Evolutionary conservation across 768 basidiomycete genomes (phyloP).

Genomic region (Amanita pseudoporphyria): DNA sequence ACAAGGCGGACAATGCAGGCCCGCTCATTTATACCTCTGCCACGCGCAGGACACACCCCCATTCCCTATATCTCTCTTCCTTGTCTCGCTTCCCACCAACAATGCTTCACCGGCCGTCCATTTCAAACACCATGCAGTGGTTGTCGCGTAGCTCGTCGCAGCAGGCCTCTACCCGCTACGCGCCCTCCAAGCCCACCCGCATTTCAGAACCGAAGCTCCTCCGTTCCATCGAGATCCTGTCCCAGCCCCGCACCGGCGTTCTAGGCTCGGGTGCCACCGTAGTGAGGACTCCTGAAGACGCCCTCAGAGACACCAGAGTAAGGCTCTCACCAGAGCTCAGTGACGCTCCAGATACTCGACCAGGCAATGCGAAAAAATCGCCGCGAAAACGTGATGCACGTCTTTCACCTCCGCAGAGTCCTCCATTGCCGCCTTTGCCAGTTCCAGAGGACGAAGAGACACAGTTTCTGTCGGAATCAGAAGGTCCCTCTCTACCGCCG

Average conservation of each 20-base stretch:
- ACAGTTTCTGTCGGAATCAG: constrained; percentile 17
- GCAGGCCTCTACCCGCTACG: constrained; percentile 17
- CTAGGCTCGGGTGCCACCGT: constrained; percentile 69
- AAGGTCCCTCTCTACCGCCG: constrained; percentile 24
- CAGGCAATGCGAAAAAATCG: constrained; percentile 9
- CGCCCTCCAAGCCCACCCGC: constrained; percentile 26
- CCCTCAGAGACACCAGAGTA: constrained; percentile 43
- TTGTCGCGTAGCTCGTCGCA: constrained; percentile 30
- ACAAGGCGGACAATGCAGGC: not conserved
- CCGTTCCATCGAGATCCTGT: constrained; percentile 28
- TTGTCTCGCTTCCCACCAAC: constrained; percentile 12
- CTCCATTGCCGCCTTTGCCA: constrained; percentile 49
- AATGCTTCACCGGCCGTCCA: constrained; percentile 24
- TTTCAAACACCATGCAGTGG: constrained; percentile 44
- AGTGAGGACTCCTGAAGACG: constrained; percentile 75
- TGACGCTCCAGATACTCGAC: not conserved
- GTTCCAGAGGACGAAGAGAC: constrained; percentile 24
- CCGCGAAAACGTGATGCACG: constrained; percentile 15
- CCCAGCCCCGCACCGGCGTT: constrained; percentile 32
- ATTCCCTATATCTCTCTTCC: constrained; percentile 14
- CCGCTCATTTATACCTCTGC: constrained; percentile 11
- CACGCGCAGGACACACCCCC: constrained; percentile 20
- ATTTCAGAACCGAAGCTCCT: constrained; percentile 36
- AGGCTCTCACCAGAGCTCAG: constrained; percentile 27
- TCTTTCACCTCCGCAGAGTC: constrained; percentile 30